Conservation (phyloP, 1,139 yeast species). For the Saccharomyces pastorianus region DNA sequence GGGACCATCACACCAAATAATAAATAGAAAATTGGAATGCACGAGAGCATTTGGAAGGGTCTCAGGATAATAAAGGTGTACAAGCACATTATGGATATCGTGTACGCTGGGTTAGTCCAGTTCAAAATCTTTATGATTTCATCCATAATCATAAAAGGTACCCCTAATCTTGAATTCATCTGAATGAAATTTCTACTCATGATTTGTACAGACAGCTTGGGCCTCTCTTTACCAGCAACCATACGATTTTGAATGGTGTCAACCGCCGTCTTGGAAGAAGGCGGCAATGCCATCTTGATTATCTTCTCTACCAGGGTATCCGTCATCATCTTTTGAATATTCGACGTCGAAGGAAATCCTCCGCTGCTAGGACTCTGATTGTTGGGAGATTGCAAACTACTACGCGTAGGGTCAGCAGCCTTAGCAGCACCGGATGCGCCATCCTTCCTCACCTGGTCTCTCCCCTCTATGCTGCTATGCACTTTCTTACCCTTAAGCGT, state of each 20-base stretch:
- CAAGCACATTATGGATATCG: conserved; percentile 50
- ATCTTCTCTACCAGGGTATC: conserved; percentile 67
- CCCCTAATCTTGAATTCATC: conserved; percentile 55
- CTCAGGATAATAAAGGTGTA: conserved; percentile 53
- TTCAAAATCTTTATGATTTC: conserved; percentile 43
- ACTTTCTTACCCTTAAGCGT: background rate
- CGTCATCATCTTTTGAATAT: conserved; percentile 38
- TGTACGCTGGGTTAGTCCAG: conserved; percentile 60
- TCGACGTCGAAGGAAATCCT: conserved; percentile 8
- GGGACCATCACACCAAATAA: conserved; percentile 59
- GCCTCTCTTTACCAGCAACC: conserved; percentile 53
- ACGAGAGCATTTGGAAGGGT: conserved; percentile 47
- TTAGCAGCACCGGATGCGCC: conserved; percentile 2
- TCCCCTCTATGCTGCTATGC: conserved; percentile 1
- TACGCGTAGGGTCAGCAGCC: background rate
- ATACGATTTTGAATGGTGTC: conserved; percentile 41
- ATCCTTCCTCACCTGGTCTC: background rate
- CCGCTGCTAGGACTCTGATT: conserved; percentile 2
- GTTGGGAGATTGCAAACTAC: background rate
- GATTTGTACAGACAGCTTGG: conserved; percentile 57
- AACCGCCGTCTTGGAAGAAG: conserved; percentile 40
- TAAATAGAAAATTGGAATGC: conserved; percentile 48
- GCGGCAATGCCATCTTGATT: conserved; percentile 62
- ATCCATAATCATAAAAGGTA: conserved; percentile 53
- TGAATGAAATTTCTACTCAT: conserved; percentile 65